Conservation (phyloP, 805 yeast genomes). For the Cyberlindnera euphorbiae region DNA sequence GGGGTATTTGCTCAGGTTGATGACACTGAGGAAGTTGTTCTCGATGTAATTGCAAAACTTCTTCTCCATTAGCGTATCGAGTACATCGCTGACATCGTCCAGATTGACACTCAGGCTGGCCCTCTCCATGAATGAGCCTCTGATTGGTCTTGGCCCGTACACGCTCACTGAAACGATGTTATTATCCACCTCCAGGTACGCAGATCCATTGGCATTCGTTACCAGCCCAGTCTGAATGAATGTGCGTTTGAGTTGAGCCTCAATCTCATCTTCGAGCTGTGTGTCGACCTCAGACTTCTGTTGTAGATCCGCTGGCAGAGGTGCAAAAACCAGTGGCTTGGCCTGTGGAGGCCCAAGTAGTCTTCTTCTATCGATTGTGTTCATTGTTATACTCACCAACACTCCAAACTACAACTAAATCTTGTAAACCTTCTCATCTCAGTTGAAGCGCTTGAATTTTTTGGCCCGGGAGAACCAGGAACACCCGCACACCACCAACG, state of each 20-base stretch:
- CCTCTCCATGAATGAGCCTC: constrained; percentile 63
- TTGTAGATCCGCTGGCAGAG: constrained; percentile 16
- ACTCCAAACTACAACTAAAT: too few species aligned
- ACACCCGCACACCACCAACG: too few species aligned
- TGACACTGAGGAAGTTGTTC: constrained; percentile 33
- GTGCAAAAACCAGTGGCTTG: constrained; percentile 41
- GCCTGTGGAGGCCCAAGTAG: constrained; percentile 78
- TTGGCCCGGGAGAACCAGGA: too few species aligned
- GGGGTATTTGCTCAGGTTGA: constrained; percentile 67
- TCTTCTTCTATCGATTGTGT: constrained; percentile 65
- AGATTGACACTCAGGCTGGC: constrained; percentile 58
- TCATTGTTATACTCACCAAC: too few species aligned
- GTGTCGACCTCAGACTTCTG: constrained; percentile 10
- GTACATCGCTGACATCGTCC: constrained; percentile 30
- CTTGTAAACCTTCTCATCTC: too few species aligned
- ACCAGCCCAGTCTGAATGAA: constrained; percentile 63
- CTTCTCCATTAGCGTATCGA: constrained; percentile 34
- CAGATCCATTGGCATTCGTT: constrained; percentile 75
- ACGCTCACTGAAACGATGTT: constrained; percentile 53
- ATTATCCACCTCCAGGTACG: constrained; percentile 62
- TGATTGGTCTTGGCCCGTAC: constrained; percentile 85
- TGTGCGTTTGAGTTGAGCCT: constrained; percentile 30
- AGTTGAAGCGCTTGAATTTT: too few species aligned
- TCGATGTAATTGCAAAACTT: constrained; percentile 38
- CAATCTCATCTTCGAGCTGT: constrained; percentile 25